Conservation (phyloP, 2,329 filamentous ascomycete genomes). For the Fusarium musae region DNA sequence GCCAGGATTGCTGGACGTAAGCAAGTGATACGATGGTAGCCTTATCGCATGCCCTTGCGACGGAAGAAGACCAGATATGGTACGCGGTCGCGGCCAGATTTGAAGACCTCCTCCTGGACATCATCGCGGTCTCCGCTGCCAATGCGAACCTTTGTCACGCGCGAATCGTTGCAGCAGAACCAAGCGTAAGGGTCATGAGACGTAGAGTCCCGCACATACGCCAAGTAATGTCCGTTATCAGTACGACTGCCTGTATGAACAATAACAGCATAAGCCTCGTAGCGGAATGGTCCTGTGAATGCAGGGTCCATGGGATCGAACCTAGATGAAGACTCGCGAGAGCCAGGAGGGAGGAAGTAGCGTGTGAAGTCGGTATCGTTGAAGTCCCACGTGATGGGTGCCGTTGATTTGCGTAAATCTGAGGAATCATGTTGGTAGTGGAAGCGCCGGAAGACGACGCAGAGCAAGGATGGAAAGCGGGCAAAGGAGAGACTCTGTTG, state of each 20-base stretch:
- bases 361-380: conserved; percentile 69
- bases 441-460: conserved; percentile 77
- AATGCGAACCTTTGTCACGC: conserved; percentile 55
- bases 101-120: conserved; percentile 53
- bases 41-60: conserved; percentile 48
- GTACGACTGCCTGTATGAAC: conserved; percentile 77
- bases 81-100: conserved; percentile 51
- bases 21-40: background rate
- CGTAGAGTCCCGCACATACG: conserved; percentile 71
- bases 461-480: conserved; percentile 81
- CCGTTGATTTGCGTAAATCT: conserved; percentile 72
- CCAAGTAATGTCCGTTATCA: conserved; percentile 82
- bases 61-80: conserved; percentile 62
- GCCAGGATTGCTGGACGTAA: background rate
- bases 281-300: conserved; percentile 70
- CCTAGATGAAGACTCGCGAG: conserved; percentile 44
- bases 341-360: conserved; percentile 54
- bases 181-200: conserved; percentile 57
- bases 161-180: conserved; percentile 61
- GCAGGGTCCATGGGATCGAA: conserved; percentile 52
- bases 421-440: conserved; percentile 49
- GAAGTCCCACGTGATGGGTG: conserved; percentile 80
- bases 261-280: conserved; percentile 88
- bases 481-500: conserved; percentile 79
- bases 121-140: conserved; percentile 51